Conservation (phyloP, 176 grass and related monocot genomes). For the Paspalum notatum region DNA sequence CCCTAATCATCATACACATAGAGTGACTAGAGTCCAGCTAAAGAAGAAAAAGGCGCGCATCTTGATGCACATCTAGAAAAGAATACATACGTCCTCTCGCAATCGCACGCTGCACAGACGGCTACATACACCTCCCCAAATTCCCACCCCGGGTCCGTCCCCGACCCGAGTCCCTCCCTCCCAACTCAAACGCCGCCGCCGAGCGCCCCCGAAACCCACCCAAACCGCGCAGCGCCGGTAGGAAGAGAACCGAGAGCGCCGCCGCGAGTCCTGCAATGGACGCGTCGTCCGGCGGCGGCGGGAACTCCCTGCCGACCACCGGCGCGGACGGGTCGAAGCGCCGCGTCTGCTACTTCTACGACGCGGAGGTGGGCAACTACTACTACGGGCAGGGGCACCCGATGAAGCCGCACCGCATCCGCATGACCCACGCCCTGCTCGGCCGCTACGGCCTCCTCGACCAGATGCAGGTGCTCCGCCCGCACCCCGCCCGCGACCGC, state of each 20-base stretch:
- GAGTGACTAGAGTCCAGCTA: too few species aligned
- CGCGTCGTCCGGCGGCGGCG: conserved; percentile 54
- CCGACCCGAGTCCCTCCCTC: not conserved
- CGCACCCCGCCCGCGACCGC: conserved; percentile 69
- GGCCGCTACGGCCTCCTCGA: conserved; percentile 82
- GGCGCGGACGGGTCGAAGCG: conserved; percentile 72
- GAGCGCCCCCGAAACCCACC: not conserved
- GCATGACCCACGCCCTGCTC: conserved; percentile 91
- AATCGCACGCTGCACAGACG: too few species aligned
- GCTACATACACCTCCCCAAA: too few species aligned
- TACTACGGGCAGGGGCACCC: conserved; percentile 93
- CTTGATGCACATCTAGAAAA: too few species aligned
- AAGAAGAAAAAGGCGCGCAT: too few species aligned
- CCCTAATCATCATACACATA: too few species aligned
- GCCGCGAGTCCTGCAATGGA: conserved; percentile 41
- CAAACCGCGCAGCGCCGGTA: not conserved
- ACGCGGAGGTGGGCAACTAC: conserved; percentile 91
- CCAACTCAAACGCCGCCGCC: conserved; percentile 44
- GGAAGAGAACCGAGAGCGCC: not conserved
- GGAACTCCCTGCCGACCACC: conserved; percentile 70
- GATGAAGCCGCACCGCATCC: conserved; percentile 96
- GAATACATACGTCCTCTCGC: too few species aligned
- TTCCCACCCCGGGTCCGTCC: too few species aligned
- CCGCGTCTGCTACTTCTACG: conserved; percentile 98
- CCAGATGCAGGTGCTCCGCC: conserved; percentile 74